Percentiles rank a stretch among this genome's conserved stretches.
Evolutionary conservation across 768 basidiomycete species (phyloP).

Genomic region (Amanita inopinata): DNA sequence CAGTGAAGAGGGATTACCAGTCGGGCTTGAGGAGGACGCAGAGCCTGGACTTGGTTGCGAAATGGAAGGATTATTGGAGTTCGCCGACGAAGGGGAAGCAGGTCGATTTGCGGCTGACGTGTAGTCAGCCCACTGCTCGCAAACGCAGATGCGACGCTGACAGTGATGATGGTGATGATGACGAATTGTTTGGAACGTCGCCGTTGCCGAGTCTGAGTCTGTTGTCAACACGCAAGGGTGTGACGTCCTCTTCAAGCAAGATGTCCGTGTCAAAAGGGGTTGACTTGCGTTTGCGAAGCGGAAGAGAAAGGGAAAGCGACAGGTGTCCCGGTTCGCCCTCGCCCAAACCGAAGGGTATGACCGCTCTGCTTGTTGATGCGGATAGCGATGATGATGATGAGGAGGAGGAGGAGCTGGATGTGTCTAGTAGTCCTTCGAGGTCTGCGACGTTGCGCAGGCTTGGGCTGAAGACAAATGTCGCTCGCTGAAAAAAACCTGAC

Average conservation of each 20-base stretch:
- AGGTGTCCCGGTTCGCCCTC: constrained; percentile 3
- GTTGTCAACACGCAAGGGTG: neutral
- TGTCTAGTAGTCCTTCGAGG: constrained; percentile 2
- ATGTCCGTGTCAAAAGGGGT: neutral
- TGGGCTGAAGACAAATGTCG: too few species aligned
- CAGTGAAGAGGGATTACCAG: neutral
- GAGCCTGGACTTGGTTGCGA: neutral
- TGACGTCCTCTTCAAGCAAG: neutral
- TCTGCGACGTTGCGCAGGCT: neutral
- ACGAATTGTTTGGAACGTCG: neutral
- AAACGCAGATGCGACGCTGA: neutral
- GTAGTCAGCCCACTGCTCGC: neutral
- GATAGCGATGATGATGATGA: constrained; percentile 1
- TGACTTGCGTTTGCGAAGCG: neutral
- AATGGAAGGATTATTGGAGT: neutral
- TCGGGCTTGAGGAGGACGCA: neutral
- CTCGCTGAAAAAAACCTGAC: too few species aligned
- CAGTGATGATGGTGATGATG: neutral
- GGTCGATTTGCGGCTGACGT: neutral
- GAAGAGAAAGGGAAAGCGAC: neutral
- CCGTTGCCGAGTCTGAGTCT: neutral
- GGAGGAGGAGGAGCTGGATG: too few species aligned
- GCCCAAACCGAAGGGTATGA: neutral
- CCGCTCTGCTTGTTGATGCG: neutral
- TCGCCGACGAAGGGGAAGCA: neutral